Conservation (phyloP, 2,329 filamentous ascomycete species). For the Verticillium nonalfalfae region DNA sequence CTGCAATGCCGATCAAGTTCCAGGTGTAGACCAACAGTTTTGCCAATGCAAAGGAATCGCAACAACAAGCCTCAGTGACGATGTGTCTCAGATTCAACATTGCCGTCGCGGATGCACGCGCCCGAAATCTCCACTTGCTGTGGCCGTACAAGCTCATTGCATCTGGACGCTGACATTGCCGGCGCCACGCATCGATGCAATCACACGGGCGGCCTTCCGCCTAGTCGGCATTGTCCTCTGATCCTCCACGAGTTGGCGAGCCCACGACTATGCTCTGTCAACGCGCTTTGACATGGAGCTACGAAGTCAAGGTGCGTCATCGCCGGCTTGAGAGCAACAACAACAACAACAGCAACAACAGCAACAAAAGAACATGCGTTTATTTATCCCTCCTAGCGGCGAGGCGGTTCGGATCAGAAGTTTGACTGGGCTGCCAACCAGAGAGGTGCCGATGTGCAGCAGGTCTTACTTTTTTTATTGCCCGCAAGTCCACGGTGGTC, state of each 20-base stretch:
- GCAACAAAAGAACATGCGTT: too few relatives aligned
- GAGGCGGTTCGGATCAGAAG: background rate
- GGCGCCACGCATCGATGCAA: too few relatives aligned
- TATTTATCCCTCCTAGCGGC: background rate
- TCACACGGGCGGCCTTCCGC: too few relatives aligned
- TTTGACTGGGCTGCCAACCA: background rate
- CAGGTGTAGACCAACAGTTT: background rate
- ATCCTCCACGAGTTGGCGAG: too few relatives aligned
- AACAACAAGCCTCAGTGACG: background rate
- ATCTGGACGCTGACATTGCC: too few relatives aligned
- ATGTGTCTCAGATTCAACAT: background rate
- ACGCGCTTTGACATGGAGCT: too few relatives aligned
- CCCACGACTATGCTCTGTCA: too few relatives aligned
- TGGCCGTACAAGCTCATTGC: background rate
- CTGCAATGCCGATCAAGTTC: background rate
- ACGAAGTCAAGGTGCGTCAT: too few relatives aligned
- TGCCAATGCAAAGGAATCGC: background rate
- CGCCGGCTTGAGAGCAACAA: too few relatives aligned
- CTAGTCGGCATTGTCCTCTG: too few relatives aligned
- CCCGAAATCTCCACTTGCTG: background rate
- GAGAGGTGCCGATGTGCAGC: background rate
- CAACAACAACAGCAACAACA: too few relatives aligned
- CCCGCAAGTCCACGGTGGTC: background rate
- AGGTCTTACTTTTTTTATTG: background rate
- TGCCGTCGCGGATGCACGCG: background rate